Percentiles rank a stretch among this genome's conserved stretches.
Evolutionary conservation across 106 monocot genomes (phyloP).

Genomic region (Platanthera guangdongensis): DNA sequence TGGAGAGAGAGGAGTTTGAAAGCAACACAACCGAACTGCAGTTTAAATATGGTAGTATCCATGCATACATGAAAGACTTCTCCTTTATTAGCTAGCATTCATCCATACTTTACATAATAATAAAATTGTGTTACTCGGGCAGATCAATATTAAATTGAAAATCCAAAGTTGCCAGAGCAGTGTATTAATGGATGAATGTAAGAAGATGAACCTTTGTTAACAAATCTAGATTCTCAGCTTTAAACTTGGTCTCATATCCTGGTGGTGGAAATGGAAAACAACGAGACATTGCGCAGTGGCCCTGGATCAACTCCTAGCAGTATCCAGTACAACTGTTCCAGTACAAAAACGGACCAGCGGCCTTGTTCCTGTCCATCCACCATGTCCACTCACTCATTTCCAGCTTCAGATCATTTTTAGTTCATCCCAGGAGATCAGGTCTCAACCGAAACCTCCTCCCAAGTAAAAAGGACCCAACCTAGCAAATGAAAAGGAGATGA

Average conservation of each 20-base stretch:
- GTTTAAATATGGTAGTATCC: neutral
- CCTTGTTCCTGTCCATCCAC: constrained; percentile 31
- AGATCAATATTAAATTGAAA: neutral
- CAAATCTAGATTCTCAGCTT: constrained; percentile 31
- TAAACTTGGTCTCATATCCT: constrained; percentile 51
- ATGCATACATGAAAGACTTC: neutral
- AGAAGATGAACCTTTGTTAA: constrained; percentile 44
- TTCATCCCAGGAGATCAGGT: neutral
- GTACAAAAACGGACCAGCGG: constrained; percentile 14
- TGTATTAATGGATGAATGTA: neutral
- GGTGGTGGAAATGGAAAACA: constrained; percentile 91
- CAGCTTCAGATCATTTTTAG: constrained; percentile 25
- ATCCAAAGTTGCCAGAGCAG: neutral
- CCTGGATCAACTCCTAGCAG: constrained; percentile 13
- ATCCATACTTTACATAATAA: neutral
- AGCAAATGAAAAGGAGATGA: neutral
- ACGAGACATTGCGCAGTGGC: constrained; percentile 61
- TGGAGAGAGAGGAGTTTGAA: too few species aligned
- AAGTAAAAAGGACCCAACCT: neutral
- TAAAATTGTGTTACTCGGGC: neutral
- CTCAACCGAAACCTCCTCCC: neutral
- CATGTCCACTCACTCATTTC: constrained; percentile 44
- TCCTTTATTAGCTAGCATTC: neutral
- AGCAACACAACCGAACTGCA: too few species aligned
- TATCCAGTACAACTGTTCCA: constrained; percentile 32